These are phyloP conservation scores for Stephanodiscus minutulus DNA, from an alignment of 108 stramenopile species.

Conservation along the genomic window DNA sequence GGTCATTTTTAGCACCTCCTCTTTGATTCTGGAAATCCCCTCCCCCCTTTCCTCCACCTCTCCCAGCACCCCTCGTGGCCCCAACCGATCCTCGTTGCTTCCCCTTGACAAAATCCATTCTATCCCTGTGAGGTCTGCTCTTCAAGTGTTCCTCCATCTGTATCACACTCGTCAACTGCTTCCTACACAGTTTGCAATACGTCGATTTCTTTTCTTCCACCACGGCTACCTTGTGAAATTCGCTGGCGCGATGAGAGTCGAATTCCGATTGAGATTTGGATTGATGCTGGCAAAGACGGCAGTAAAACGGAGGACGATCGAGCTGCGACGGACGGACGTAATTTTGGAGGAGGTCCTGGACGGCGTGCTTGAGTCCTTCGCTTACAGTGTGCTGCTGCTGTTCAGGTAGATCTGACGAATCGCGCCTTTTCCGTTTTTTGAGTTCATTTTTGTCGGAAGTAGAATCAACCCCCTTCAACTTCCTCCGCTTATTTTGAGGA, in stretches of 20 bases:
- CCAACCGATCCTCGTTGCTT: conserved; percentile 35
- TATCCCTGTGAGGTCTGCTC: conserved; percentile 77
- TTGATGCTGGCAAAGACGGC: conserved; percentile 85
- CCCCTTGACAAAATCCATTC: conserved; percentile 52
- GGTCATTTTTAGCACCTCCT: conserved; percentile 10
- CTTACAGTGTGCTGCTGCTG: conserved; percentile 24
- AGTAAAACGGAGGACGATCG: conserved; percentile 86
- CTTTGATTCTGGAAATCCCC: conserved; percentile 3
- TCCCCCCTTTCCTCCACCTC: conserved; percentile 12
- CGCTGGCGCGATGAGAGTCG: conserved; percentile 60
- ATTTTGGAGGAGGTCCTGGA: conserved; percentile 75
- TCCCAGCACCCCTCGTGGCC: not conserved
- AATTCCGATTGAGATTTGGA: conserved; percentile 65
- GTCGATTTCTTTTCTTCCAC: conserved; percentile 73
- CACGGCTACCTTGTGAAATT: conserved; percentile 77
- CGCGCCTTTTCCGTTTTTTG: conserved; percentile 29
- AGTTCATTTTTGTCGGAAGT: not conserved
- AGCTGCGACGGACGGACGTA: conserved; percentile 74
- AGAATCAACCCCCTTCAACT: conserved; percentile 24
- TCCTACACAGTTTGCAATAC: conserved; percentile 84
- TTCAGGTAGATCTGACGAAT: conserved; percentile 24
- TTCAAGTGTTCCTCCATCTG: conserved; percentile 87
- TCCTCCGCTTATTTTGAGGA: conserved; percentile 43
- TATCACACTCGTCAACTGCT: conserved; percentile 87
- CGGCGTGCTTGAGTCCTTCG: conserved; percentile 69